Evolutionary conservation across 306 rosid genomes (phyloP).

Genomic region (Cercis canadensis): DNA sequence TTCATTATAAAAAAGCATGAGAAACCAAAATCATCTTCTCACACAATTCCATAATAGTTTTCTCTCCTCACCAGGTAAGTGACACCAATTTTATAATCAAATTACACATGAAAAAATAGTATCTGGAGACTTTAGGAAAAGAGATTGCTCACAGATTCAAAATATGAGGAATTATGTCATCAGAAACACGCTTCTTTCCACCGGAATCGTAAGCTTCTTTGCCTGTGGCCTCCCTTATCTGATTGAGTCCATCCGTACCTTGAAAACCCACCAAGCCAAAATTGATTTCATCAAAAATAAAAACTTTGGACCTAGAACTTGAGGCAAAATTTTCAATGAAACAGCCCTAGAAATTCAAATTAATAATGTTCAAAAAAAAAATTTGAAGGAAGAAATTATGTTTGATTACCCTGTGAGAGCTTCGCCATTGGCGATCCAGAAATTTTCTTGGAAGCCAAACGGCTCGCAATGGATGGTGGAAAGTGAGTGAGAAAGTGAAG

Average conservation of each 20-base stretch:
- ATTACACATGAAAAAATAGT: neutral
- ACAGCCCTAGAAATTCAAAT: neutral
- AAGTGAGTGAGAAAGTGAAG: constrained; percentile 1
- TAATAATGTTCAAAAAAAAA: neutral
- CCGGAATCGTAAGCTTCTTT: constrained; percentile 37
- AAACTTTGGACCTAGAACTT: neutral
- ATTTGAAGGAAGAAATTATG: neutral
- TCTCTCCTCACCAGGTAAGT: neutral
- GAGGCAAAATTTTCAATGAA: neutral
- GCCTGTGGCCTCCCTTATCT: constrained; percentile 12
- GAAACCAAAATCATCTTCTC: neutral
- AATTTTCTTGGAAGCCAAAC: neutral
- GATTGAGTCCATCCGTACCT: constrained; percentile 37
- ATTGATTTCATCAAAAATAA: neutral
- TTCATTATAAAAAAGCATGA: neutral
- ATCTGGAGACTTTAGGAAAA: neutral
- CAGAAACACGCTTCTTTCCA: constrained; percentile 39
- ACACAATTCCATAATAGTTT: neutral
- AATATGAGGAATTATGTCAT: constrained; percentile 67
- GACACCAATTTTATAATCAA: neutral
- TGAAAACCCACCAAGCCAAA: neutral
- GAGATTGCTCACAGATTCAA: constrained; percentile 58
- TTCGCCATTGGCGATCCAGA: constrained; percentile 37
- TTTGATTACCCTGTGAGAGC: constrained; percentile 21
- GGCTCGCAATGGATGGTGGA: neutral